Evolutionary conservation across 257 asterid species (phyloP).

Genomic region (Thymus mandschuricus): DNA sequence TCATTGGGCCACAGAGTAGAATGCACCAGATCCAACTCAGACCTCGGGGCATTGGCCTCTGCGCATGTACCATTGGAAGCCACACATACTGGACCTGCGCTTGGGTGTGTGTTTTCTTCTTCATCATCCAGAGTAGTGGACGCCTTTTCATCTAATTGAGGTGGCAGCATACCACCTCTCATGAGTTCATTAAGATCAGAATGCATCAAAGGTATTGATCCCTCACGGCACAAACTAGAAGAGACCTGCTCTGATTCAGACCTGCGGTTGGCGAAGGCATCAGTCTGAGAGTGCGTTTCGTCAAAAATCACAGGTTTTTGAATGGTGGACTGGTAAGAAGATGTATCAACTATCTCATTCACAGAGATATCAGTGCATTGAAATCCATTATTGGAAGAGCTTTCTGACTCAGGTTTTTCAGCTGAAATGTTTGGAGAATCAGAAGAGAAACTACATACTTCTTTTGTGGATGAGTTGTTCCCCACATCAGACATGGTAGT

Average conservation of each 20-base stretch:
- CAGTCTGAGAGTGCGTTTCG: conserved; percentile 23
- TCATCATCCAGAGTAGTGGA: conserved; percentile 27
- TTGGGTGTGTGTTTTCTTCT: conserved; percentile 36
- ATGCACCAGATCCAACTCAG: conserved; percentile 44
- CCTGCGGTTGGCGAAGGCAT: conserved; percentile 33
- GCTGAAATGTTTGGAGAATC: conserved; percentile 42
- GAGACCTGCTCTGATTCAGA: conserved; percentile 43
- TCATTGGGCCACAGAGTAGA: conserved; percentile 40
- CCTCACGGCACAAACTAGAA: conserved; percentile 39
- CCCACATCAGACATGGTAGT: conserved; percentile 54
- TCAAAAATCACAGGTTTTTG: conserved; percentile 36
- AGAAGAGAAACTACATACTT: conserved; percentile 41
- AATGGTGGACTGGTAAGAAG: conserved; percentile 33
- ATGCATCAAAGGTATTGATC: conserved; percentile 34
- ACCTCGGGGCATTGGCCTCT: conserved; percentile 28
- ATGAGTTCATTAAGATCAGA: conserved; percentile 38
- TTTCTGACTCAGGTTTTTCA: conserved; percentile 37
- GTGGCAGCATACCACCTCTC: conserved; percentile 35
- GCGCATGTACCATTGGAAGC: conserved; percentile 35
- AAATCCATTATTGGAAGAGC: conserved; percentile 31
- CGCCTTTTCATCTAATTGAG: conserved; percentile 37
- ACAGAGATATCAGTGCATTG: conserved; percentile 37
- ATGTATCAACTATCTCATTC: conserved; percentile 31
- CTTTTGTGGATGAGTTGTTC: conserved; percentile 44
- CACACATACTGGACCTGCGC: conserved; percentile 33